Evolutionary conservation across 805 yeast species (phyloP).

Genomic region (Hanseniaspora lindneri): DNA sequence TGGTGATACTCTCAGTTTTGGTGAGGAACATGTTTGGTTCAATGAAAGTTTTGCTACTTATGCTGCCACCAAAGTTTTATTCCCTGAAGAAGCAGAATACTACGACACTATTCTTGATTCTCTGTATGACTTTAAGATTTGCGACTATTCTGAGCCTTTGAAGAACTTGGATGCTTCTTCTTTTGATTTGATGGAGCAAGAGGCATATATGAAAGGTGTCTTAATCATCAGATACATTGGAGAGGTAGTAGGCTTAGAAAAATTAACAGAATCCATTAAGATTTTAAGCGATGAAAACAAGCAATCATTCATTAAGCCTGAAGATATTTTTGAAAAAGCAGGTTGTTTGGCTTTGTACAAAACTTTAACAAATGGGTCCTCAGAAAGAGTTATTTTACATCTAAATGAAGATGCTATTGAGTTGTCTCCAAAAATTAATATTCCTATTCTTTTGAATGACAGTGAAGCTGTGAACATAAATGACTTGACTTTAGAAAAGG

Average conservation of each 20-base stretch:
- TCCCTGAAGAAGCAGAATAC: conserved; percentile 12
- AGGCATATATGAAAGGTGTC: conserved; percentile 27
- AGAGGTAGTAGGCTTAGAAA: conserved; percentile 21
- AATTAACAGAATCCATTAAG: conserved; percentile 20
- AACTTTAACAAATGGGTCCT: not conserved
- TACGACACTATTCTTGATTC: conserved; percentile 5
- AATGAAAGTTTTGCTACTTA: conserved; percentile 73
- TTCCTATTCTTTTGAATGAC: conserved; percentile 37
- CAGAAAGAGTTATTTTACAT: conserved; percentile 6
- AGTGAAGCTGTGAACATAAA: not conserved
- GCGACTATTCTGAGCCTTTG: not conserved
- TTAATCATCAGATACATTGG: conserved; percentile 25
- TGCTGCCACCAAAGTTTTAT: conserved; percentile 34
- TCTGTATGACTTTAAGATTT: not conserved
- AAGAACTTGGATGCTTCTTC: conserved; percentile 10
- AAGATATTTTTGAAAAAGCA: conserved; percentile 24
- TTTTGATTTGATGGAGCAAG: conserved; percentile 13
- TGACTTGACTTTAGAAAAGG: conserved; percentile 18
- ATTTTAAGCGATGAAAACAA: conserved; percentile 20
- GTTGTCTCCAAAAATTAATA: conserved; percentile 39
- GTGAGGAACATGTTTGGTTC: conserved; percentile 61
- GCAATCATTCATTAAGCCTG: conserved; percentile 23
- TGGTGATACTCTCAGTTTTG: conserved; percentile 57
- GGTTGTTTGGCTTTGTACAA: conserved; percentile 16
- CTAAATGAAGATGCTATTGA: conserved; percentile 32